Percentiles rank a stretch among this genome's conserved stretches.
Evolutionary conservation across 1,139 yeast species (phyloP).

Genomic region (Tardiomyces depauwii): DNA sequence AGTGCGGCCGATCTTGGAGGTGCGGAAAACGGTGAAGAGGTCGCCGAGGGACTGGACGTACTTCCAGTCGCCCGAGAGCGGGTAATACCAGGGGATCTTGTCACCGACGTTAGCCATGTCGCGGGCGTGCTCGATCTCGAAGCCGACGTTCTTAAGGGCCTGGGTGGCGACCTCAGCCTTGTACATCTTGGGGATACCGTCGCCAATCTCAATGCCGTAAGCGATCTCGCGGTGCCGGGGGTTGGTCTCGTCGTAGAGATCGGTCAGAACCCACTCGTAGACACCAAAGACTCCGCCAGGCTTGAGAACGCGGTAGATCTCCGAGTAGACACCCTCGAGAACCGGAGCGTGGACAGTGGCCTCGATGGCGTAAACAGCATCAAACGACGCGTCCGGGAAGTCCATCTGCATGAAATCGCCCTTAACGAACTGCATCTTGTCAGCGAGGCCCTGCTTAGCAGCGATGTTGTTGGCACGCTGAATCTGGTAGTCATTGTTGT

Average conservation of each 20-base stretch:
- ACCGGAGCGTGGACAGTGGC: slow-evolving; percentile 98
- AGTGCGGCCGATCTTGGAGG: slow-evolving; percentile 76
- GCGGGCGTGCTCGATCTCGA: slow-evolving; percentile 58
- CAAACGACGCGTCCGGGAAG: slow-evolving; percentile 78
- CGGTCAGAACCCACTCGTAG: slow-evolving; percentile 99
- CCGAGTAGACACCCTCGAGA: slow-evolving; percentile 90
- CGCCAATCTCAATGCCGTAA: slow-evolving; percentile 96
- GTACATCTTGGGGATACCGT: slow-evolving; percentile 98
- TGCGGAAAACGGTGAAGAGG: slow-evolving; percentile 76
- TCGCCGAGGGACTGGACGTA: slow-evolving; percentile 74
- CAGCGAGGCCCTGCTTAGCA: slow-evolving; percentile 47
- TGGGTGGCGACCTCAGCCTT: slow-evolving; percentile 71
- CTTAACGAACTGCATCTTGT: slow-evolving; percentile 77
- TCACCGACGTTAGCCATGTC: slow-evolving; percentile 81
- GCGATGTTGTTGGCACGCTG: slow-evolving; percentile 86
- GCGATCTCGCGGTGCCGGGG: slow-evolving; percentile 89
- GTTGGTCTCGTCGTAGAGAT: slow-evolving; percentile 75
- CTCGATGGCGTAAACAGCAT: slow-evolving; percentile 96
- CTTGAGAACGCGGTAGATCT: slow-evolving; percentile 88
- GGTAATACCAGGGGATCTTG: slow-evolving; percentile 96
- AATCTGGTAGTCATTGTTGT: slow-evolving; percentile 92
- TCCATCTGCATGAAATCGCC: slow-evolving; percentile 99
- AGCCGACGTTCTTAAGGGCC: slow-evolving; percentile 83
- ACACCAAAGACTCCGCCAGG: slow-evolving; percentile 98
- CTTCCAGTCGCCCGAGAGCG: slow-evolving; percentile 88